These are phyloP conservation scores for Gossypium arboreum DNA, from an alignment of 345 rosid genomes.

Conservation along the genomic window DNA sequence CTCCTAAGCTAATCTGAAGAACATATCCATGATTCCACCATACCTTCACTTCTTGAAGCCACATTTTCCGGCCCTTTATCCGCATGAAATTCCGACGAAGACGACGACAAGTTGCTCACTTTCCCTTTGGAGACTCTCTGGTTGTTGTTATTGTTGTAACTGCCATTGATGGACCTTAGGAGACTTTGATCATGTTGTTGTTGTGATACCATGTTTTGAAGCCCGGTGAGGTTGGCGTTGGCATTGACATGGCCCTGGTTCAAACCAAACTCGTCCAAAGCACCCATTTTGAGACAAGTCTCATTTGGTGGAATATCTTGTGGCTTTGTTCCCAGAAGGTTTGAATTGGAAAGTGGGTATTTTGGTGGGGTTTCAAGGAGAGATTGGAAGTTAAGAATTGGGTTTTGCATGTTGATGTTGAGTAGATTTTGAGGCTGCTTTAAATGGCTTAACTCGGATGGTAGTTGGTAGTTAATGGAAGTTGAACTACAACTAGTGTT, in stretches of 20 bases:
- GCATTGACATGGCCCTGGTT: slow-evolving; percentile 33
- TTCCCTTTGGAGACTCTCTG: slow-evolving; percentile 34
- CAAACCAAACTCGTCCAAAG: slow-evolving; percentile 46
- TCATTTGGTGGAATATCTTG: slow-evolving; percentile 23
- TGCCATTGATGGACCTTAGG: slow-evolving; percentile 35
- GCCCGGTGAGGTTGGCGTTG: slow-evolving; percentile 28
- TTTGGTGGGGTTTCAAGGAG: slow-evolving; percentile 51
- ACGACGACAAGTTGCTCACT: slow-evolving; percentile 17
- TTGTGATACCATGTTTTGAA: slow-evolving; percentile 28
- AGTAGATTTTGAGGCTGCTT: slow-evolving; percentile 35
- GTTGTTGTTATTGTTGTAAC: slow-evolving; percentile 24
- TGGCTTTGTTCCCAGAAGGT: slow-evolving; percentile 29
- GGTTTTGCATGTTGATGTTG: slow-evolving; percentile 47
- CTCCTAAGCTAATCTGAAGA: slow-evolving; percentile 70
- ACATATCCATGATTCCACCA: slow-evolving; percentile 88
- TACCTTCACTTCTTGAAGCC: slow-evolving; percentile 50
- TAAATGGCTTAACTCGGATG: slow-evolving; percentile 30
- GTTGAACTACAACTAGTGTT: slow-evolving; percentile 18
- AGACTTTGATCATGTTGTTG: slow-evolving; percentile 32
- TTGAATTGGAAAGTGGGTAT: slow-evolving; percentile 35
- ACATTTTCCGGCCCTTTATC: slow-evolving; percentile 36
- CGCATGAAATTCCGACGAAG: slow-evolving; percentile 33
- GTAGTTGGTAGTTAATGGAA: slow-evolving; percentile 32
- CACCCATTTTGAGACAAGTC: slow-evolving; percentile 36
- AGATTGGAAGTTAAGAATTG: slow-evolving; percentile 57